Base-by-base conservation (phyloP, 768 basidiomycete species). In the Leccinum rimulosum region DNA sequence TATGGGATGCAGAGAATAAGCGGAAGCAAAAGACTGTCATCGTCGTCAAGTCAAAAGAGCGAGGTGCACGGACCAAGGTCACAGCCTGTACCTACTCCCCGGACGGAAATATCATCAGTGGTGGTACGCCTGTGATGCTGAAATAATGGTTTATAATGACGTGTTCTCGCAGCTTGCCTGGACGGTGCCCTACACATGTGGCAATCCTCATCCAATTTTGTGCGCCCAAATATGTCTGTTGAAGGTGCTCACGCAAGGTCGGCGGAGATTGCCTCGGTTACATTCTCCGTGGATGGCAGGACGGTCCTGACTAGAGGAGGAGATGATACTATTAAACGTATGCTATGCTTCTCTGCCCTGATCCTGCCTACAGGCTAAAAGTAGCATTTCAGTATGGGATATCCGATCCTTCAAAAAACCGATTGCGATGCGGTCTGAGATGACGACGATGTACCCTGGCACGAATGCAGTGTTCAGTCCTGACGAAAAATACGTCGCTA, bases 391-490 rank as follows among this genome's bases (percentile, higher is more conserved):
- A 98, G 96, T 98, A 49, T 99, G 97, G 97, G 96, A 98, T 72
- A 75, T 93, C 28, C 86, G 93, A 57, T 81, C 88, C 11, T 92
- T 98, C 80, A 94, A 91, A 73, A 93, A 91, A 73, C 95, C 97
- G 2, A 70, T 98, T 31, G 84, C 82, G 3, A 81, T 80, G n/a
- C 84, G 82, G 57, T 70, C 80, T 30, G 83, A 80, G 51, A 74
- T 93, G 28, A 79, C 83, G 50, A 92, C 92, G 15, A 74, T 94
- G 56, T 98, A 99, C 75, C 90, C 93, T 15, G 85, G 89, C 63
- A 96, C 95, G 43, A 98, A 98, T 73, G 88, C 95, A 9, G 84
- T 90, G 62, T 98, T 96, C 75, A 97, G 95, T 64, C 97, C 97
- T 0, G 93, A 97, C 72, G 93, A 95, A 66, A 91, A 87, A 72